Evolutionary conservation across 768 basidiomycete species (phyloP).

Genomic region (Termitomyces sp.): DNA sequence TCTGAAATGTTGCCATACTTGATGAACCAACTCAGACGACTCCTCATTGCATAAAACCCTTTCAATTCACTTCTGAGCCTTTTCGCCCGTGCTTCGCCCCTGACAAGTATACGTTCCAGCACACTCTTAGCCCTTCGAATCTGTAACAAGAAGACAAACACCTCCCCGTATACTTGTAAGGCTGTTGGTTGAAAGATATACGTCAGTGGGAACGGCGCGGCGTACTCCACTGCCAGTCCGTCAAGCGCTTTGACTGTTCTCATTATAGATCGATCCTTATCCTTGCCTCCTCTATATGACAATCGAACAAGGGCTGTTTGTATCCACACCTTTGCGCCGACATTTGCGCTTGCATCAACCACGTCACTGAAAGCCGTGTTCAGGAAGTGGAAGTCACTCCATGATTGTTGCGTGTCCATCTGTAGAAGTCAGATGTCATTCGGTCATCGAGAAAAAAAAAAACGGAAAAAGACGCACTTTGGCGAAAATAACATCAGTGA

Average conservation of each 20-base stretch:
- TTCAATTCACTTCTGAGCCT: constrained; percentile 49
- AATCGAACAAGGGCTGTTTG: constrained; percentile 69
- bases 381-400: constrained; percentile 82
- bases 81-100: constrained; percentile 38
- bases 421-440: constrained; percentile 19
- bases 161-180: constrained; percentile 56
- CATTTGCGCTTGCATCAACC: constrained; percentile 42
- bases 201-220: constrained; percentile 75
- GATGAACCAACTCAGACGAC: constrained; percentile 79
- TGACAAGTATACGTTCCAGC: constrained; percentile 66
- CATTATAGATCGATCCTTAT: constrained; percentile 39
- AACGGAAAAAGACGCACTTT: constrained; percentile 47
- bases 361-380: constrained; percentile 75
- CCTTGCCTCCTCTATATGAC: constrained; percentile 55
- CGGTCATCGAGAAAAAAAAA: neutral
- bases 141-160: constrained; percentile 73
- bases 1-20: constrained; percentile 50
- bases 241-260: constrained; percentile 63
- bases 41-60: constrained; percentile 72
- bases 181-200: constrained; percentile 67
- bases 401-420: constrained; percentile 73
- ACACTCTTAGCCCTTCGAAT: constrained; percentile 69
- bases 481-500: constrained; percentile 68
- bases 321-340: constrained; percentile 50
- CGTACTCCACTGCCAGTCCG: constrained; percentile 72